A percentile compares a stretch with the other conserved stretches of the same genome.
Evolutionary conservation across 441 rosid species (phyloP).

Genomic region (Syzygium syzygioides): DNA sequence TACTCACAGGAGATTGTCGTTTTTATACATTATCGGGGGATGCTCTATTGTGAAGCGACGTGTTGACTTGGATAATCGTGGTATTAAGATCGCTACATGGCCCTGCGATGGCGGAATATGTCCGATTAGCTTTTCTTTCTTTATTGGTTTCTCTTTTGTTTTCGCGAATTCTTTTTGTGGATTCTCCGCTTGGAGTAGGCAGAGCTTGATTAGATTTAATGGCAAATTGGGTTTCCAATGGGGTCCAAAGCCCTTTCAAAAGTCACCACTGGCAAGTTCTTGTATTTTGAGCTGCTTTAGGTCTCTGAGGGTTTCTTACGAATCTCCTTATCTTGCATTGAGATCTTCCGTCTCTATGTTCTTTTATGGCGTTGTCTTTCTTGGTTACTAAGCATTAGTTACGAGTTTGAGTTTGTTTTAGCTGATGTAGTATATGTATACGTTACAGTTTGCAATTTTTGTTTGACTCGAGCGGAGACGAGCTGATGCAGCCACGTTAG

Average conservation of each 20-base stretch:
- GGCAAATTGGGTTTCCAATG: not conserved
- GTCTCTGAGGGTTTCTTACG: not conserved
- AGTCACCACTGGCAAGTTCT: not conserved
- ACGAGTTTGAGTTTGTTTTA: not conserved
- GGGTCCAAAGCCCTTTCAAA: not conserved
- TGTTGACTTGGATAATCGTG: not conserved
- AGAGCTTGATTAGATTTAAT: not conserved
- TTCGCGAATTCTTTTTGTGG: not conserved
- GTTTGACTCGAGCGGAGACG: not conserved
- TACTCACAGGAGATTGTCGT: not conserved
- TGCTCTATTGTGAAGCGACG: not conserved
- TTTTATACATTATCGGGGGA: not conserved
- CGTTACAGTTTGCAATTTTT: not conserved
- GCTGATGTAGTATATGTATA: not conserved
- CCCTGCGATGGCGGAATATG: not conserved
- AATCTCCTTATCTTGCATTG: not conserved
- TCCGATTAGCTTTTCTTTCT: not conserved
- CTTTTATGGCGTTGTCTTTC: not conserved
- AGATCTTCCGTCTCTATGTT: not conserved
- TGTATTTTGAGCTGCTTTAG: not conserved
- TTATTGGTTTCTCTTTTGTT: not conserved
- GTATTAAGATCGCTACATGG: not conserved
- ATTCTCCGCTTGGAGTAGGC: not conserved
- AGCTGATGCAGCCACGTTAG: not conserved
- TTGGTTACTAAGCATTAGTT: not conserved